Evolutionary conservation across 1,284 basidiomycete genomes (phyloP), one percentile per base, ranked within the genome.

Genomic region (Tremellales sp.): DNA sequence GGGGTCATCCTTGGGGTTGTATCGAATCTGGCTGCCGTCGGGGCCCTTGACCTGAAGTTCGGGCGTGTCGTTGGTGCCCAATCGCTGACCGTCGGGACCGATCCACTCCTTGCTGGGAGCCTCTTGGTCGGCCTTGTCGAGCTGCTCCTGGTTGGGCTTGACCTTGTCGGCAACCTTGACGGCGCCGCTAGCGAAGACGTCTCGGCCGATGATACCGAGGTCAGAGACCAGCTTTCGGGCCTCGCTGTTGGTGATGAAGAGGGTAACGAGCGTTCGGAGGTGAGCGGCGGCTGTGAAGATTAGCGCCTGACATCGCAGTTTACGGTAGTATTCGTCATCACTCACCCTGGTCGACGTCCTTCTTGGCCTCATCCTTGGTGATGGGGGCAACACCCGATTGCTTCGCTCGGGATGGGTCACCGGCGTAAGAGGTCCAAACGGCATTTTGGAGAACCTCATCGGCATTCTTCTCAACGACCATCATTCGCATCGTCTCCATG

Each of bases 391-490:
- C 67, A 49, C 61, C 63, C 45, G 76, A 72, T 54, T 76, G 77
- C 68, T 79, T 79, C 13, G 71, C 75, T 42, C 70, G 56, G 19
- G 73, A 65, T 24, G 73, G 46, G 58, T 83, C 81, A 26, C 82
- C 75, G 47, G 81, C 79, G 45, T 81, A 77, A 1, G 87, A 87
- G 55, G 84, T 79, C 53, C 82, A 91, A 40, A 90, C 71, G 57
- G 91, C 91, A 58, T 86, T 84, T 72, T 93, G 91, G 71, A 94
- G 80, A 36, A 93, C 79, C 76, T 94, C 89, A 64, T 93, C 91
- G 23, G 79, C 77, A 72, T 96, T 96, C 81, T 94, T 94, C 63
- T 86, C 78, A 45, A 76, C 63, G 19, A 93, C 82, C 49, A 91
- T 84, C 33, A 79, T 64, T 23, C 84, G 81, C 29, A 63, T 48